A percentile compares a stretch with the other conserved stretches of the same genome.
Conservation (phyloP, 352 stramenopile species). For the Globisporangium takayamanum region DNA sequence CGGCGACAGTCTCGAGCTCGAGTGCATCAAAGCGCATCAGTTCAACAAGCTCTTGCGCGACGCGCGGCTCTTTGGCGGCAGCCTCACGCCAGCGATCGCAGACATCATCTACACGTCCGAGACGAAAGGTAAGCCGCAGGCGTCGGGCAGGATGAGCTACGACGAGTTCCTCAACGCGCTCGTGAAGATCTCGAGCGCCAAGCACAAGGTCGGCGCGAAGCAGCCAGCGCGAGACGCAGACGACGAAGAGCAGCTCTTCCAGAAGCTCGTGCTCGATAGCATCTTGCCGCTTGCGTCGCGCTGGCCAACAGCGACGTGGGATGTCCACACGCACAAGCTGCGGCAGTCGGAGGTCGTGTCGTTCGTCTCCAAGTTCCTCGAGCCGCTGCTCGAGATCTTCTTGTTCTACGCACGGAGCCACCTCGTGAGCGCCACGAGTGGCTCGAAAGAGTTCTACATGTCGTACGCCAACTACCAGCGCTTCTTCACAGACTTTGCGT, state of each 20-base stretch:
- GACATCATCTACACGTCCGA: constrained; percentile 79
- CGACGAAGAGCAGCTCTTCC: constrained; percentile 50
- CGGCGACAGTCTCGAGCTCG: constrained; percentile 64
- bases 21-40: constrained; percentile 65
- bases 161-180: constrained; percentile 78
- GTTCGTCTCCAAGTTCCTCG: constrained; percentile 63
- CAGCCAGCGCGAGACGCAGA: constrained; percentile 27
- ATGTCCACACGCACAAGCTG: constrained; percentile 39
- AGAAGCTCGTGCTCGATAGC: constrained; percentile 45
- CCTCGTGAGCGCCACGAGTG: constrained; percentile 23
- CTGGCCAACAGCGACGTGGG: constrained; percentile 50
- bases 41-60: constrained; percentile 70
- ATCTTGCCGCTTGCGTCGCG: constrained; percentile 52
- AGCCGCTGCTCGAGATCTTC: constrained; percentile 64
- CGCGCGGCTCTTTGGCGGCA: constrained; percentile 35
- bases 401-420: constrained; percentile 72
- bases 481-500: constrained; percentile 71
- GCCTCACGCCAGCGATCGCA: constrained; percentile 60
- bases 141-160: constrained; percentile 67
- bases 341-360: constrained; percentile 40
- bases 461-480: constrained; percentile 61
- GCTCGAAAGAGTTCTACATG: constrained; percentile 65
- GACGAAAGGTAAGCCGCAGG: constrained; percentile 54
- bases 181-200: constrained; percentile 47
- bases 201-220: constrained; percentile 24